Evolutionary conservation across 768 basidiomycete species (phyloP).

Genomic region (Tylopilus vinaceipallidus): DNA sequence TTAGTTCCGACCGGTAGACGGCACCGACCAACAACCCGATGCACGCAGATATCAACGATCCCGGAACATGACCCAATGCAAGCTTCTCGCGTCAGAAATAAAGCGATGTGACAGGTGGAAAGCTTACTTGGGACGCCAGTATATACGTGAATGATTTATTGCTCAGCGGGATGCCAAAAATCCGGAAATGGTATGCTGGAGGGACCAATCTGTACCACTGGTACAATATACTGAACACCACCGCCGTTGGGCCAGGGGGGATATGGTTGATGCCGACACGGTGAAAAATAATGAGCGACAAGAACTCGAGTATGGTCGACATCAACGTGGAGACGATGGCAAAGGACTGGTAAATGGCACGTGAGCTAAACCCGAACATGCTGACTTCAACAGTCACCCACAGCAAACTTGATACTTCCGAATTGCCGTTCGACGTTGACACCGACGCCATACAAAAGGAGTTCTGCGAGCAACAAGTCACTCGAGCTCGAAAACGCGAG

Average conservation of each 20-base stretch:
- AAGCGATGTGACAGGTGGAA: background rate
- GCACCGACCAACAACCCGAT: slow-evolving; percentile 71
- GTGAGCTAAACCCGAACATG: slow-evolving; percentile 3
- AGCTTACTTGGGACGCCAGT: slow-evolving; percentile 66
- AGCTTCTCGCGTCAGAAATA: slow-evolving; percentile 45
- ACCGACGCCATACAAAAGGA: slow-evolving; percentile 70
- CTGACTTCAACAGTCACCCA: slow-evolving; percentile 36
- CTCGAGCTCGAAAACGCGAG: slow-evolving; percentile 81
- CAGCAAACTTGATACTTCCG: slow-evolving; percentile 85
- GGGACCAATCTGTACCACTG: slow-evolving; percentile 82
- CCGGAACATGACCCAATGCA: slow-evolving; percentile 62
- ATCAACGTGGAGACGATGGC: slow-evolving; percentile 63
- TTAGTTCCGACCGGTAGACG: slow-evolving; percentile 80
- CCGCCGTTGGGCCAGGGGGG: slow-evolving; percentile 69
- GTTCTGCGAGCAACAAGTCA: slow-evolving; percentile 74
- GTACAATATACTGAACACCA: slow-evolving; percentile 80
- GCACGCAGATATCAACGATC: slow-evolving; percentile 57
- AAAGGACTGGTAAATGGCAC: slow-evolving; percentile 60
- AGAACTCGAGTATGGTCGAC: slow-evolving; percentile 66
- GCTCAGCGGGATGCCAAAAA: slow-evolving; percentile 70
- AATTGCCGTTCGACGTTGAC: slow-evolving; percentile 80
- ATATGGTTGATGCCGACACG: slow-evolving; percentile 69
- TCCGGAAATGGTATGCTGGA: slow-evolving; percentile 66
- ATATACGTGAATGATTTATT: slow-evolving; percentile 78
- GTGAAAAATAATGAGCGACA: slow-evolving; percentile 62